Percentiles rank a stretch among this genome's conserved stretches.
phyloP scores from a whole-genome alignment of 2,329 filamentous ascomycete species.

The Colletotrichum sp. region DNA sequence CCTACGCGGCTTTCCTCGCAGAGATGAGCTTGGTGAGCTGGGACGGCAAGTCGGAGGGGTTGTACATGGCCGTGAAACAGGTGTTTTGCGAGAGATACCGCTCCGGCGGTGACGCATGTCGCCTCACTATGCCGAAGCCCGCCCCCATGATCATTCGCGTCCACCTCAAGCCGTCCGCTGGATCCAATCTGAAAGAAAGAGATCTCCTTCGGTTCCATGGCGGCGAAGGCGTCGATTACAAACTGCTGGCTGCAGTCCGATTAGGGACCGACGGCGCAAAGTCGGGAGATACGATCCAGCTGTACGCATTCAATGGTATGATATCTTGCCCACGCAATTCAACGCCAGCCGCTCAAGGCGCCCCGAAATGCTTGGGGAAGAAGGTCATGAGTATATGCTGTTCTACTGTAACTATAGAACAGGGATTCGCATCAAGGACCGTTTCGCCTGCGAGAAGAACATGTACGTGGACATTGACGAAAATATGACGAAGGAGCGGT shows the following conservation, averaged over 20 bases:
- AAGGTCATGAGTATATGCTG: not conserved
- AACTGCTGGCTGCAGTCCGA: not conserved
- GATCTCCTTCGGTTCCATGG: not conserved
- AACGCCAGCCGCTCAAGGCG: not conserved
- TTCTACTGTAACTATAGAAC: not conserved
- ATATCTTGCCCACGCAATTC: not conserved
- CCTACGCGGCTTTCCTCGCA: not conserved
- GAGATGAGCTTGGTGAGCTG: not conserved
- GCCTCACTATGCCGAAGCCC: not conserved
- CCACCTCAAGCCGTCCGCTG: not conserved
- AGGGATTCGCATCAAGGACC: not conserved
- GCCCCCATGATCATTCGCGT: not conserved
- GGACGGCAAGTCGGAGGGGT: not conserved
- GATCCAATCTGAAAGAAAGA: not conserved
- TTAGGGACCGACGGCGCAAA: not conserved
- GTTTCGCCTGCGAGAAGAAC: not conserved
- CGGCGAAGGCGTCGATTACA: not conserved
- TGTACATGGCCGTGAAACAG: not conserved
- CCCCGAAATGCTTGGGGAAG: not conserved
- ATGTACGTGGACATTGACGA: not conserved
- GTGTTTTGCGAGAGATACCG: not conserved
- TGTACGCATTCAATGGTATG: not conserved
- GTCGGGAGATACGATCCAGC: not conserved
- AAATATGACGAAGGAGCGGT: no score
- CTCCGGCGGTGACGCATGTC: not conserved